Conservation (phyloP, 2,329 filamentous ascomycete genomes). For the Aaosphaeria pasadenensis region DNA sequence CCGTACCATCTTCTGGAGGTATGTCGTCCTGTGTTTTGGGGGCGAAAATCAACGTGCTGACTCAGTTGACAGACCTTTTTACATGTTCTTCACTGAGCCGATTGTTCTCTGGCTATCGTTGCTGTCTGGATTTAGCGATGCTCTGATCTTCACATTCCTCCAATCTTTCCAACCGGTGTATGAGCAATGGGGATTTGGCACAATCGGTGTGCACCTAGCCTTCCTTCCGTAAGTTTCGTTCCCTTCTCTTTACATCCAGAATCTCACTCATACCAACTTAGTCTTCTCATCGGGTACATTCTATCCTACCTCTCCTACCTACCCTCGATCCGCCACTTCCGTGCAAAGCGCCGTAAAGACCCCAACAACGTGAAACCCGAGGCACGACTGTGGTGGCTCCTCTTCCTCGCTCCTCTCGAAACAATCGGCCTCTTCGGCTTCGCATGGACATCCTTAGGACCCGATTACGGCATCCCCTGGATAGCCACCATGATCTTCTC, state of each 20-base stretch:
- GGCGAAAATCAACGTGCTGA: no score
- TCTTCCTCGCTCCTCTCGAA: slow-evolving; percentile 60
- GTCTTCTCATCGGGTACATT: slow-evolving; percentile 63
- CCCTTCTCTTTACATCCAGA: neutral
- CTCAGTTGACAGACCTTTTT: slow-evolving; percentile 56
- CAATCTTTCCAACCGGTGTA: slow-evolving; percentile 68
- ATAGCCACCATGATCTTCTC: slow-evolving; percentile 65
- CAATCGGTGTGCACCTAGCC: slow-evolving; percentile 55
- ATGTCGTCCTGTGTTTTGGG: neutral
- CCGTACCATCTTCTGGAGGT: slow-evolving; percentile 45
- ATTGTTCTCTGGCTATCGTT: slow-evolving; percentile 69
- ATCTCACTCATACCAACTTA: slow-evolving; percentile 1
- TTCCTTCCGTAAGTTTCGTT: slow-evolving; percentile 52
- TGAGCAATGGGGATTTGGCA: slow-evolving; percentile 61
- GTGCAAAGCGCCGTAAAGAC: slow-evolving; percentile 47
- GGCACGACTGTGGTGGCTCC: slow-evolving; percentile 62
- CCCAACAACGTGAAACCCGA: slow-evolving; percentile 57
- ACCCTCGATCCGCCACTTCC: slow-evolving; percentile 53
- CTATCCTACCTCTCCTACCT: slow-evolving; percentile 60
- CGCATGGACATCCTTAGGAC: slow-evolving; percentile 64
- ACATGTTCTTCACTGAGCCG: slow-evolving; percentile 67
- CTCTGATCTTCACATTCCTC: slow-evolving; percentile 74
- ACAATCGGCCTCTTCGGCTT: slow-evolving; percentile 69
- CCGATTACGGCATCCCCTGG: slow-evolving; percentile 58
- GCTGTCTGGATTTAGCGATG: slow-evolving; percentile 68